Evolutionary conservation across 1,284 basidiomycete species (phyloP).

Genomic region (Pyrrhoderma noxium): DNA sequence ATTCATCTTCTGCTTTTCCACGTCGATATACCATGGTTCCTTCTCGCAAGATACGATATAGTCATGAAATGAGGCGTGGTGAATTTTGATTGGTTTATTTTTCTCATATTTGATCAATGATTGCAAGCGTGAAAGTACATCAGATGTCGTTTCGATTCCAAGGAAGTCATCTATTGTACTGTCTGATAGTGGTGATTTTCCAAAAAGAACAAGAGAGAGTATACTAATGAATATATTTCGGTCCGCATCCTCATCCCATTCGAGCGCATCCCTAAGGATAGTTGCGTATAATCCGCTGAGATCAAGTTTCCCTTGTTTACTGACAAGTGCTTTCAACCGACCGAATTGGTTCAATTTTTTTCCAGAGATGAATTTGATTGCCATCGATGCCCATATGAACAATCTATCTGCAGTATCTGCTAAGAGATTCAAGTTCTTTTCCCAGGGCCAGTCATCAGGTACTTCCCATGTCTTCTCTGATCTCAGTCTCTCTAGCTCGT

Average conservation of each 20-base stretch:
- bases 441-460: background rate
- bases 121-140: background rate
- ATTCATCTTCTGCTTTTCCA: no score
- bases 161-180: background rate
- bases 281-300: background rate
- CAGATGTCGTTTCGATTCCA: background rate
- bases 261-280: background rate
- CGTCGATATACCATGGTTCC: no score
- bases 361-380: conserved; percentile 21
- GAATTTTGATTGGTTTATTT: background rate
- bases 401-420: no score
- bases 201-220: background rate
- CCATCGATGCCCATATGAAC: conserved; percentile 27
- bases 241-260: background rate
- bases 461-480: no score
- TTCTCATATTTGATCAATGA: background rate
- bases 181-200: background rate
- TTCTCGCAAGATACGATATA: no score
- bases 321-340: background rate
- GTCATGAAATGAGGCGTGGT: background rate
- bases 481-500: no score
- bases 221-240: background rate
- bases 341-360: background rate
- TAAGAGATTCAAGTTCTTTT: conserved; percentile 19
- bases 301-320: background rate